Evolutionary conservation across 768 basidiomycete species (phyloP), one percentile per base, ranked within the genome.

Genomic region (Cyclocybe aegerita): DNA sequence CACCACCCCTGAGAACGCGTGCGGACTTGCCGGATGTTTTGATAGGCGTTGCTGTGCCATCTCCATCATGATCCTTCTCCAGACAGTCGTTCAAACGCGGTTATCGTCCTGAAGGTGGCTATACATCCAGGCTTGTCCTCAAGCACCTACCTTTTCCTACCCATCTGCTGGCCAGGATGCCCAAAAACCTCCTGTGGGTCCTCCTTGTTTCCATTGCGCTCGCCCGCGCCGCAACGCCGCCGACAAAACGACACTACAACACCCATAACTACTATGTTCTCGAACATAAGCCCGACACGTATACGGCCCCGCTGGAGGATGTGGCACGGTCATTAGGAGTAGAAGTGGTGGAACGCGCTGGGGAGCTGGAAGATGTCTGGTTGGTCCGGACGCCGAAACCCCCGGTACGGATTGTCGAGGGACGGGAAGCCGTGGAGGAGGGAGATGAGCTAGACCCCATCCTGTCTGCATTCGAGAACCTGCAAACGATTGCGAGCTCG

Each of bases 291-390:
- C 79, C 84, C 30, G 56, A 62, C 5, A 54, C 49, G 35, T 37
- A 58, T 17, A 39, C 50, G 48, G 74, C 78, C 54, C 74, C 82
- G 43, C 75, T 89, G 48, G 67, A 73, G 40, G 82, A 88, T 49
- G 74, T 86, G 52, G 78, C 84, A 7, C 39, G 63, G 7, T 65
- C 71, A 1, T 76, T 98, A 9, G 86, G 86, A 12, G 86, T 91
- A 8, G 87, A 97, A 67, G 73, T 96, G 36, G 86, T 98, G 50
- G 91, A 94, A 62, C 88, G 81, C 59, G 86, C 86, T 35, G 94
- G 96, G 41, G 87, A 93, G 61, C 76, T 98, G 5, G 61, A 70
- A 16, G 76, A 90, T 54, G 77, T 87, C 66, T 99, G 90, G 89
- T 77, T 99, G 7, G 83, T 97, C 36, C 80, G 93, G 17, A 67